Evolutionary conservation across 2,329 filamentous ascomycete genomes (phyloP).

Genomic region (Colletotrichum tanaceti): DNA sequence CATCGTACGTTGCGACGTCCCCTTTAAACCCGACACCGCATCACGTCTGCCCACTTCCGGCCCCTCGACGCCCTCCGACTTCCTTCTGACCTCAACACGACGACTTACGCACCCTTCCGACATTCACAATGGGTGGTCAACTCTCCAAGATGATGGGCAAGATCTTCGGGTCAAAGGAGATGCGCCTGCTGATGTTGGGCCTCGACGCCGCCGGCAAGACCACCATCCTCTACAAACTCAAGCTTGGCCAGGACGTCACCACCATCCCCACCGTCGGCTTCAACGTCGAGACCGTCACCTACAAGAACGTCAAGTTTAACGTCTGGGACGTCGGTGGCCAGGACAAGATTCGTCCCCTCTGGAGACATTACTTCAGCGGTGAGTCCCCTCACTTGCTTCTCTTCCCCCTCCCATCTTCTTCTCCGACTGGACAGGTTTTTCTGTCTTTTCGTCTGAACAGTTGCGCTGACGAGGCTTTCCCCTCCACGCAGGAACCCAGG

Average conservation of each 20-base stretch:
- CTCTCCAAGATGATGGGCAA: constrained; percentile 97
- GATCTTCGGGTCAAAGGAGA: constrained; percentile 99
- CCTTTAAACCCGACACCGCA: constrained; percentile 20
- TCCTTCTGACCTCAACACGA: constrained; percentile 20
- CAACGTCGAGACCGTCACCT: constrained; percentile 98
- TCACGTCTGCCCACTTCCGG: constrained; percentile 7
- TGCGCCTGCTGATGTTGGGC: constrained; percentile 97
- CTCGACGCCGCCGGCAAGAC: constrained; percentile 99
- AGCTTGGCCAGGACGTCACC: constrained; percentile 97
- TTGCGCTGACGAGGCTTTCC: constrained; percentile 13
- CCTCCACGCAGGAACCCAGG: constrained; percentile 81
- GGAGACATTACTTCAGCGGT: constrained; percentile 97
- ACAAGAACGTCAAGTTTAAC: constrained; percentile 99
- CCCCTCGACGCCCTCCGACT: constrained; percentile 7
- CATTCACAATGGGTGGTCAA: constrained; percentile 84
- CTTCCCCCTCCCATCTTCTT: constrained; percentile 13
- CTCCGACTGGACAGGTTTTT: background rate
- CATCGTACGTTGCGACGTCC: constrained; percentile 27
- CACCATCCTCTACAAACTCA: constrained; percentile 98
- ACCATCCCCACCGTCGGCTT: constrained; percentile 99
- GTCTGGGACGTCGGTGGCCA: constrained; percentile 99
- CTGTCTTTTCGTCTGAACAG: background rate
- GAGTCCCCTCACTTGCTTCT: constrained; percentile 46
- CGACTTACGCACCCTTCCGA: constrained; percentile 14
- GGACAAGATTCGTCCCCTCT: constrained; percentile 97